Percentiles rank a stretch among this genome's conserved stretches.
These are phyloP conservation scores for Suhomyces sp. DNA, from an alignment of 805 yeast genomes.

Conservation along the genomic window DNA sequence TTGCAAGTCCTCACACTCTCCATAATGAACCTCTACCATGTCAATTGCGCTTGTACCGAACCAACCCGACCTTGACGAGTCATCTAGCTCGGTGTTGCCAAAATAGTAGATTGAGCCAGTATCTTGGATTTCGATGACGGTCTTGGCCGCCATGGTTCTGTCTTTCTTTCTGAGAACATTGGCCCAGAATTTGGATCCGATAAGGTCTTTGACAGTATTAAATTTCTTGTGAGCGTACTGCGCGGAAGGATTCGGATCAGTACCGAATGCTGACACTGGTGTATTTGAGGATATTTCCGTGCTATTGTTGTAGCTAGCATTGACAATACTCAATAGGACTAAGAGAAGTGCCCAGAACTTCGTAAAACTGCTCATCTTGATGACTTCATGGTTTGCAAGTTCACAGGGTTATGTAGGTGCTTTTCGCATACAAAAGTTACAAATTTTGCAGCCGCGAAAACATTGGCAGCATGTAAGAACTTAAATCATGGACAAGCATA, in stretches of 20 bases:
- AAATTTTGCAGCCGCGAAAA: neutral
- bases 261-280: neutral
- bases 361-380: neutral
- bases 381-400: neutral
- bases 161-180: conserved; percentile 5
- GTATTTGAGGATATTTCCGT: neutral
- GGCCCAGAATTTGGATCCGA: conserved; percentile 13
- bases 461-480: neutral
- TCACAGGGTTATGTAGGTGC: neutral
- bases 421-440: neutral
- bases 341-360: neutral
- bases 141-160: conserved; percentile 2
- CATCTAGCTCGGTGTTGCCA: conserved; percentile 6
- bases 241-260: neutral
- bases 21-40: conserved; percentile 19
- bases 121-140: conserved; percentile 9
- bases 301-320: neutral
- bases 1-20: conserved; percentile 2
- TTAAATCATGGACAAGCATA: too few relatives aligned
- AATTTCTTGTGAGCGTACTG: neutral
- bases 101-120: conserved; percentile 8
- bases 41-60: conserved; percentile 8
- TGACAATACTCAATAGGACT: neutral
- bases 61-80: neutral
- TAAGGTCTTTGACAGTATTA: conserved; percentile 5